These are phyloP conservation scores for Microdochium trichocladiopsis DNA, from an alignment of 2,329 filamentous ascomycete species.

Conservation along the genomic window DNA sequence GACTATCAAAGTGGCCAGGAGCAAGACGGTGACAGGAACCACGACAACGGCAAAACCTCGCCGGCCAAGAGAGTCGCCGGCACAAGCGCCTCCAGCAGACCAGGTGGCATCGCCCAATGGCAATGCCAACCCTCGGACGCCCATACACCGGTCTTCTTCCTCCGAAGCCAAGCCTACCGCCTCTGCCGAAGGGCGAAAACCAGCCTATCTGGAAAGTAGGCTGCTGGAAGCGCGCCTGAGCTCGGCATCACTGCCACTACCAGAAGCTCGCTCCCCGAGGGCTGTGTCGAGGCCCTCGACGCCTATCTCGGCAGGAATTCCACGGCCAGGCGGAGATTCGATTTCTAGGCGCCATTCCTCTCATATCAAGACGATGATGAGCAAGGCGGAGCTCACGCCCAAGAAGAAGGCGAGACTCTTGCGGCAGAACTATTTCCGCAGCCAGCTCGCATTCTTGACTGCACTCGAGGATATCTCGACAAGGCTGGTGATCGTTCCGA, in stretches of 20 bases:
- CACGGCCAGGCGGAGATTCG: constrained; percentile 35
- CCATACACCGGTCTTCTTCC: neutral
- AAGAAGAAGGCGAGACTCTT: constrained; percentile 65
- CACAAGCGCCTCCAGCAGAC: neutral
- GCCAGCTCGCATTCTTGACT: constrained; percentile 72
- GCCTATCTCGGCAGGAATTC: constrained; percentile 48
- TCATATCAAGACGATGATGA: constrained; percentile 47
- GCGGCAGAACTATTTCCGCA: constrained; percentile 76
- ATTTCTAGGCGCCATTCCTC: constrained; percentile 55
- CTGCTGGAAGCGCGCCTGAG: constrained; percentile 56
- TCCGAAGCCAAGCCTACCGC: neutral
- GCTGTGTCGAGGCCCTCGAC: constrained; percentile 46
- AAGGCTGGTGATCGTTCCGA: constrained; percentile 74
- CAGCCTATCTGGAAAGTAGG: constrained; percentile 44
- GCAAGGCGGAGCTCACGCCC: constrained; percentile 53
- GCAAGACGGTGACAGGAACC: constrained; percentile 55
- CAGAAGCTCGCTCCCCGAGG: constrained; percentile 49
- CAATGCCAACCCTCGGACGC: neutral
- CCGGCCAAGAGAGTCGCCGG: constrained; percentile 15
- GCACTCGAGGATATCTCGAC: constrained; percentile 81
- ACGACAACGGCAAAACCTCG: constrained; percentile 35
- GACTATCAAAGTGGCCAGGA: constrained; percentile 48
- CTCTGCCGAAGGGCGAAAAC: constrained; percentile 23
- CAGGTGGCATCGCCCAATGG: neutral
- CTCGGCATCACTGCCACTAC: constrained; percentile 60